Evolutionary conservation across 371 early-diverging fungal genomes (phyloP).

Genomic region (Apophysomyces trapeziformis): DNA sequence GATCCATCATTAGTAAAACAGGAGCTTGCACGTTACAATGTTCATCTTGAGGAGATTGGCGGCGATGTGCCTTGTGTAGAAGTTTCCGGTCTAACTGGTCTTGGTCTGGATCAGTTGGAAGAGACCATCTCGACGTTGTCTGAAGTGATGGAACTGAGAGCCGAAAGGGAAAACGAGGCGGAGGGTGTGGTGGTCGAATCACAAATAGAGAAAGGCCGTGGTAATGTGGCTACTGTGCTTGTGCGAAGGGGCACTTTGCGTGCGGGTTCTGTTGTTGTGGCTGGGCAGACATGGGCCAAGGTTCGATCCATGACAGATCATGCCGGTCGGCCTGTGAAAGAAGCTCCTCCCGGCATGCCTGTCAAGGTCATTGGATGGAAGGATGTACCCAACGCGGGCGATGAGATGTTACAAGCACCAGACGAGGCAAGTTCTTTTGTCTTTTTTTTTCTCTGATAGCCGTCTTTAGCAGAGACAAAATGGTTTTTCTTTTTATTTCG

Average conservation of each 20-base stretch:
- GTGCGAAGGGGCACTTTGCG: slow-evolving; percentile 86
- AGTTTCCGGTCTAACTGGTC: slow-evolving; percentile 87
- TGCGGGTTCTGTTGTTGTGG: slow-evolving; percentile 79
- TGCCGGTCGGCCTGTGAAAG: slow-evolving; percentile 67
- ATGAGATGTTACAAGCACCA: slow-evolving; percentile 80
- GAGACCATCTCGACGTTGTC: slow-evolving; percentile 88
- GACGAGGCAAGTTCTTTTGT: slow-evolving; percentile 53
- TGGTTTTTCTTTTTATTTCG: slow-evolving; percentile 4
- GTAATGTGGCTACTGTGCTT: slow-evolving; percentile 85
- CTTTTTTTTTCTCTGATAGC: not conserved
- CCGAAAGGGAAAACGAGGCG: slow-evolving; percentile 69
- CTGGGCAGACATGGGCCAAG: slow-evolving; percentile 86
- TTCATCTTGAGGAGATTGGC: slow-evolving; percentile 92
- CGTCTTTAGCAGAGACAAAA: slow-evolving; percentile 13
- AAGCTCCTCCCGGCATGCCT: slow-evolving; percentile 89
- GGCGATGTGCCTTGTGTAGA: slow-evolving; percentile 92
- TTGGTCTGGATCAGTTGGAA: slow-evolving; percentile 85
- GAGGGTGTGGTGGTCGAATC: slow-evolving; percentile 93
- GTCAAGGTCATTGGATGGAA: slow-evolving; percentile 95
- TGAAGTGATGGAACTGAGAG: slow-evolving; percentile 85
- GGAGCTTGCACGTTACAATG: slow-evolving; percentile 75
- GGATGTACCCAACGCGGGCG: slow-evolving; percentile 90
- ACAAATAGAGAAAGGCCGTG: slow-evolving; percentile 83
- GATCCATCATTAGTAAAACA: slow-evolving; percentile 77
- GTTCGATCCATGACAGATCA: slow-evolving; percentile 87